Conservation (phyloP, 148 eudicot genomes). For the Camellia granthamiana region DNA sequence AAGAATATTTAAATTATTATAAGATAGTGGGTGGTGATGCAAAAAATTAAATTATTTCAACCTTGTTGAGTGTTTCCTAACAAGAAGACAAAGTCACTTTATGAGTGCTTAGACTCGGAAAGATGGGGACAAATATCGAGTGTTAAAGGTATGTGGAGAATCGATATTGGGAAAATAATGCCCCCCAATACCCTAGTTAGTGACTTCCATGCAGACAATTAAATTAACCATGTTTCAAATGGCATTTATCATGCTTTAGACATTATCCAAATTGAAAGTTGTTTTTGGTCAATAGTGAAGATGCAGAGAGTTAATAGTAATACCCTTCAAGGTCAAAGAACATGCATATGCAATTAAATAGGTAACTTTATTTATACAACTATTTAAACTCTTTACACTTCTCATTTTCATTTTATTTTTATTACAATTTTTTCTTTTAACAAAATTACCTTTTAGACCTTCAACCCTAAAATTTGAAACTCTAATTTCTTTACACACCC, state of each 20-base stretch:
- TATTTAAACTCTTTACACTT: too few species aligned
- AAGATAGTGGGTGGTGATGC: background rate
- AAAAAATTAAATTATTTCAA: background rate
- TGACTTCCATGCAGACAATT: slow-evolving; percentile 32
- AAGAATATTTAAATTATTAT: background rate
- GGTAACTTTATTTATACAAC: too few species aligned
- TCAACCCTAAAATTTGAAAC: too few species aligned
- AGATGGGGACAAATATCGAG: background rate
- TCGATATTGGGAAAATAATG: slow-evolving; percentile 19
- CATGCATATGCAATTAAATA: too few species aligned
- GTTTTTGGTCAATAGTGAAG: background rate
- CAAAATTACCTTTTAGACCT: too few species aligned
- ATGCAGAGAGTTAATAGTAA: too few species aligned
- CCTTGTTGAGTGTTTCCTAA: background rate
- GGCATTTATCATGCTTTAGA: background rate
- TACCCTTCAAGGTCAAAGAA: too few species aligned
- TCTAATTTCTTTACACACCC: too few species aligned
- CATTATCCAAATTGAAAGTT: background rate
- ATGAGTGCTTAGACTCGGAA: background rate
- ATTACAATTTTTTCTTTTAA: too few species aligned
- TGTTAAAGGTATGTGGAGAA: slow-evolving; percentile 27
- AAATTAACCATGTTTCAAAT: slow-evolving; percentile 21
- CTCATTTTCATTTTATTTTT: too few species aligned
- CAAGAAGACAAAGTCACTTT: slow-evolving; percentile 10
- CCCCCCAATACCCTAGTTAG: slow-evolving; percentile 4